These are phyloP conservation scores for Umbelopsis ramanniana DNA, from an alignment of 192 early-diverging fungal genomes.

Conservation along the genomic window DNA sequence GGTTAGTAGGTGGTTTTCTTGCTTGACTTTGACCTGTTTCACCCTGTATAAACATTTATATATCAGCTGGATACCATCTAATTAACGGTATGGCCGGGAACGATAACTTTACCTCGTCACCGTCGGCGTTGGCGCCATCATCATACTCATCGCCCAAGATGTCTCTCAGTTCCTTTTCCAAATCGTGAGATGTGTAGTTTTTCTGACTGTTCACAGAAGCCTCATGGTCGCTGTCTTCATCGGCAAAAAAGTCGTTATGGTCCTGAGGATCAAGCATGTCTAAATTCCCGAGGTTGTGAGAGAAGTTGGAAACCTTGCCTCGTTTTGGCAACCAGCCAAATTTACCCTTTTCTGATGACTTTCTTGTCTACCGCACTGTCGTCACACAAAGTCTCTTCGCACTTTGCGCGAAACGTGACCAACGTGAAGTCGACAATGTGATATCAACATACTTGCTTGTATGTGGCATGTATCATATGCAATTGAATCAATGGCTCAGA, in stretches of 20 bases:
- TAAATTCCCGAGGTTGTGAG: slow-evolving; percentile 10
- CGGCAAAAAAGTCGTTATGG: slow-evolving; percentile 11
- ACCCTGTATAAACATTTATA: background rate
- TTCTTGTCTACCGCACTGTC: background rate
- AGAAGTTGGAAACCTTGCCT: background rate
- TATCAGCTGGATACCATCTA: no score
- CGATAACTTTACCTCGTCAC: background rate
- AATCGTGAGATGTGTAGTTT: slow-evolving; percentile 22
- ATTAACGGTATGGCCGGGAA: background rate
- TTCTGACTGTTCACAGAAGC: background rate
- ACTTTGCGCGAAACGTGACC: background rate
- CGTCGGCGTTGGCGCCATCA: slow-evolving; percentile 18
- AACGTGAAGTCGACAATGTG: background rate
- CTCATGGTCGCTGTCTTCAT: slow-evolving; percentile 12
- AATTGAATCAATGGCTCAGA: no score
- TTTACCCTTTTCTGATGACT: background rate
- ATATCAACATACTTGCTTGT: background rate
- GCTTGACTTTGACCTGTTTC: background rate
- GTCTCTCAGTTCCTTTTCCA: slow-evolving; percentile 27
- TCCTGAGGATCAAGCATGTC: slow-evolving; percentile 16
- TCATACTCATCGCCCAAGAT: slow-evolving; percentile 28
- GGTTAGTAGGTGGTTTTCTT: background rate
- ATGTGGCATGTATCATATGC: no score
- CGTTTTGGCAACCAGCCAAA: slow-evolving; percentile 21
- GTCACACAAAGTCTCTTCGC: background rate